Conservation (phyloP, 2,329 filamentous ascomycete species). For the Beauveria caledonica region DNA sequence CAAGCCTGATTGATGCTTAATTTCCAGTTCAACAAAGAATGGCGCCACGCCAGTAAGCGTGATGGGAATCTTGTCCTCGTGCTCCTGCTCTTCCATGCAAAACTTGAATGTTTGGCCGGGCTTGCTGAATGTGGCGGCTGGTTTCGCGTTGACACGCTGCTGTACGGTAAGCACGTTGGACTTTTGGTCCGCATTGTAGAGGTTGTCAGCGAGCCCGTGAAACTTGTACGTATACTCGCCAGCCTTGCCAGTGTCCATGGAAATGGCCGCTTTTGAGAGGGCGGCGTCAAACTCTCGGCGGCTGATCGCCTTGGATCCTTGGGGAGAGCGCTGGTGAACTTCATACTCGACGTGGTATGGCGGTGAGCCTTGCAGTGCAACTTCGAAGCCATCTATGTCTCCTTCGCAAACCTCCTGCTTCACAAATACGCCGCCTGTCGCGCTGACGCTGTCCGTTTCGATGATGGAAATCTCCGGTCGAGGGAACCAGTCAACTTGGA, state of each 20-base stretch:
- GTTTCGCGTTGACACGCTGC: conserved; percentile 78
- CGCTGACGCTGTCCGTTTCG: conserved; percentile 53
- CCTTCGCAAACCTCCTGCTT: conserved; percentile 89
- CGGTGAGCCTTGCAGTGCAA: conserved; percentile 67
- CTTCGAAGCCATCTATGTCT: conserved; percentile 81
- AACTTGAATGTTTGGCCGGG: conserved; percentile 93
- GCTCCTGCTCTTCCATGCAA: conserved; percentile 74
- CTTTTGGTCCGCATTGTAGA: conserved; percentile 69
- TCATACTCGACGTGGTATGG: conserved; percentile 82
- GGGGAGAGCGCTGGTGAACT: conserved; percentile 61
- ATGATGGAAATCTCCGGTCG: conserved; percentile 64
- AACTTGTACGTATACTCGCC: conserved; percentile 85
- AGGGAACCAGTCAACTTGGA: conserved; percentile 78
- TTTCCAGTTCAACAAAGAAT: conserved; percentile 84
- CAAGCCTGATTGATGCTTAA: conserved; percentile 79
- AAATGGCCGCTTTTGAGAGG: conserved; percentile 66
- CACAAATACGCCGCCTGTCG: conserved; percentile 47
- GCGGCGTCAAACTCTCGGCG: conserved; percentile 70
- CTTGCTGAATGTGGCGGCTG: conserved; percentile 71
- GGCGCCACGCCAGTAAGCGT: conserved; percentile 75
- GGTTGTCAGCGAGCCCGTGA: conserved; percentile 69
- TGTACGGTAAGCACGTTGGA: conserved; percentile 62
- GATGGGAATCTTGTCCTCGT: conserved; percentile 83
- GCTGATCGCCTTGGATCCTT: conserved; percentile 56
- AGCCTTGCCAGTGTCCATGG: conserved; percentile 77